phyloP scores from a whole-genome alignment of 2,329 filamentous ascomycete species.

The Lecanicillium sp. region DNA sequence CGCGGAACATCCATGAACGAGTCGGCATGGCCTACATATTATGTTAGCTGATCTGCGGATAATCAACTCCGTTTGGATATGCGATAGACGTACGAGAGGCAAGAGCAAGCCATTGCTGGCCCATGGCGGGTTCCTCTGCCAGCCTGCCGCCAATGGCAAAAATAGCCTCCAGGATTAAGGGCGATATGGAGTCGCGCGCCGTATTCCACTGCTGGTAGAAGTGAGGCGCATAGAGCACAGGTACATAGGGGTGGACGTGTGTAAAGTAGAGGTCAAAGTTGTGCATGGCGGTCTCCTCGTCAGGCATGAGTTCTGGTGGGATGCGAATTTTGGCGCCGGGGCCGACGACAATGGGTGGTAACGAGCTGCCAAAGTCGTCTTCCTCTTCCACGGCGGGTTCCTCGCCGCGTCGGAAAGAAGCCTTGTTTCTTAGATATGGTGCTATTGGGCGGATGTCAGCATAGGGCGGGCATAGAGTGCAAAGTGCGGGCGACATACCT shows the following conservation, averaged over 20 bases:
- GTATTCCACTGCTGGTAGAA: conserved; percentile 89
- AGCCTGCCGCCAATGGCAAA: conserved; percentile 84
- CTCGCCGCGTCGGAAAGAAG: conserved; percentile 42
- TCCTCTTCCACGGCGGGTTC: conserved; percentile 60
- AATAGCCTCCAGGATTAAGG: conserved; percentile 79
- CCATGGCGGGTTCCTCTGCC: conserved; percentile 74
- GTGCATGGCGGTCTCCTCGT: conserved; percentile 69
- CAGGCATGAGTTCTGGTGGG: conserved; percentile 86
- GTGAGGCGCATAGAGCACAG: conserved; percentile 72
- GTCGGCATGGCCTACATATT: conserved; percentile 88
- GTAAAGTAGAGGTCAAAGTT: conserved; percentile 89
- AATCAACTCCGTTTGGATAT: too few relatives aligned
- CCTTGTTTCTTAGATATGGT: conserved; percentile 70
- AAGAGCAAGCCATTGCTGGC: conserved; percentile 87
- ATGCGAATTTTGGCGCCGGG: conserved; percentile 77
- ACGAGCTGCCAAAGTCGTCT: conserved; percentile 63
- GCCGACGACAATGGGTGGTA: conserved; percentile 61
- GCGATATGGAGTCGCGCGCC: conserved; percentile 77
- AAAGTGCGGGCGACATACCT: conserved; percentile 46
- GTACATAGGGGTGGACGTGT: conserved; percentile 87
- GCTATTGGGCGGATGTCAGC: conserved; percentile 38
- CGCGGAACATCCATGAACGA: conserved; percentile 90
- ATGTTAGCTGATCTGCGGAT: too few relatives aligned
- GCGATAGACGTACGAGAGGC: conserved; percentile 66
- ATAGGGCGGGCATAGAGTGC: neutral